A percentile compares a stretch with the other conserved stretches of the same genome.
Evolutionary conservation across 2,329 filamentous ascomycete species (phyloP).

Genomic region (Coniochaeta hoffmannii): DNA sequence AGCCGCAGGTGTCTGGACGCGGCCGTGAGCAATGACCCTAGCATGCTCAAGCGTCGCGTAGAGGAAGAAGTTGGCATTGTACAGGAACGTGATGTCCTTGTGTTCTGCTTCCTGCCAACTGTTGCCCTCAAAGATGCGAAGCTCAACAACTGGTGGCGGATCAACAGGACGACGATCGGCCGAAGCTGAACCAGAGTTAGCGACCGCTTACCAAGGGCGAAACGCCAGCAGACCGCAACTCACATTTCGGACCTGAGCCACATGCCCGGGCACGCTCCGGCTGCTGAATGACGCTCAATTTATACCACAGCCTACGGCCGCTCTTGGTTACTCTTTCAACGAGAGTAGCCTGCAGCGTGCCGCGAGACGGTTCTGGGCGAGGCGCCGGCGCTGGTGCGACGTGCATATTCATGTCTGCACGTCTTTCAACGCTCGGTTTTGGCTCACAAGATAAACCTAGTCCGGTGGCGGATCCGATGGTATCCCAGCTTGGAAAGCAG

Average conservation of each 20-base stretch:
- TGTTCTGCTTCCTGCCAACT: constrained; percentile 54
- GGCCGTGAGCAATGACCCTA: constrained; percentile 73
- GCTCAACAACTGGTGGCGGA: constrained; percentile 86
- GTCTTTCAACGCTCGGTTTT: not conserved
- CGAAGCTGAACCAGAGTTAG: constrained; percentile 48
- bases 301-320: constrained; percentile 73
- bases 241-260: constrained; percentile 92
- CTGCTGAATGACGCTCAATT: constrained; percentile 82
- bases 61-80: constrained; percentile 97
- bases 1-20: constrained; percentile 59
- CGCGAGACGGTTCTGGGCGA: constrained; percentile 8
- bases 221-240: constrained; percentile 24
- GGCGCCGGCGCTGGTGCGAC: constrained; percentile 2
- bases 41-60: constrained; percentile 87
- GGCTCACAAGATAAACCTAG: not conserved
- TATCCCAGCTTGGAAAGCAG: not conserved
- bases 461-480: too few relatives aligned
- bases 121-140: constrained; percentile 73
- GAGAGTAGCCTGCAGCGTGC: constrained; percentile 10
- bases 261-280: constrained; percentile 91
- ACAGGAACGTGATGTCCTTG: constrained; percentile 75
- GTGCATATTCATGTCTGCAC: not conserved
- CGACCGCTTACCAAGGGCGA: constrained; percentile 12
- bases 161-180: constrained; percentile 89
- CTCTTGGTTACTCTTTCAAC: constrained; percentile 52